Conservation (phyloP, 2,329 filamentous ascomycete genomes). For the Diaporthe amygdali region DNA sequence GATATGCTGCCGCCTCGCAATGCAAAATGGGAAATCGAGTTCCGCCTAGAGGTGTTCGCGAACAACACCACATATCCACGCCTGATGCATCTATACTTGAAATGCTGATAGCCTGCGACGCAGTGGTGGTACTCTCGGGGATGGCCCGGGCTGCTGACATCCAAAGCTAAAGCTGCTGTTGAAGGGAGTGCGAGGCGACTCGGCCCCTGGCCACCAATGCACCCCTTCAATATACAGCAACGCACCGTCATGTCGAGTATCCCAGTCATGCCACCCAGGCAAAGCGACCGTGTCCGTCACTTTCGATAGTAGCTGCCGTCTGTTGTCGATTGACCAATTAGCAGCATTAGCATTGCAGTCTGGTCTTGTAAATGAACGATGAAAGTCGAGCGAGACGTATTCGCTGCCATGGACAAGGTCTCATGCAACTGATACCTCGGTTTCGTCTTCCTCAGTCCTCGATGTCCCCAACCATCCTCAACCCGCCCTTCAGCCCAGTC, state of each 20-base stretch:
- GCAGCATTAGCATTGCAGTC: background rate
- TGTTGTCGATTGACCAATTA: too few relatives aligned
- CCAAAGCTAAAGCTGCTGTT: background rate
- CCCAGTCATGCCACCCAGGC: background rate
- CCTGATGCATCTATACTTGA: background rate
- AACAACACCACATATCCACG: background rate
- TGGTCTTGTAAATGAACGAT: background rate
- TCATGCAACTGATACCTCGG: background rate
- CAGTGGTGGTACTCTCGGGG: too few relatives aligned
- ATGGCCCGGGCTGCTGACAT: background rate
- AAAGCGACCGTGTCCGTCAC: background rate
- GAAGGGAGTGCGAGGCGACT: background rate
- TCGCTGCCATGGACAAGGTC: background rate
- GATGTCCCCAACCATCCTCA: constrained; percentile 39
- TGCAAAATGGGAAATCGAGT: background rate
- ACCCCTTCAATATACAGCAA: background rate
- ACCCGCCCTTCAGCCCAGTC: constrained; percentile 50
- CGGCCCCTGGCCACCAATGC: background rate
- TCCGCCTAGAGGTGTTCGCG: background rate
- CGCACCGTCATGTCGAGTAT: background rate
- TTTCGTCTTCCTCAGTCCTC: constrained; percentile 31
- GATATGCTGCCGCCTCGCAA: background rate
- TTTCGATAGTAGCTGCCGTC: background rate
- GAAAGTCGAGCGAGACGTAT: too few relatives aligned
- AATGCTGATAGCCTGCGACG: background rate